phyloP scores from a whole-genome alignment of 1,284 basidiomycete species.

The Irpex sp. region DNA sequence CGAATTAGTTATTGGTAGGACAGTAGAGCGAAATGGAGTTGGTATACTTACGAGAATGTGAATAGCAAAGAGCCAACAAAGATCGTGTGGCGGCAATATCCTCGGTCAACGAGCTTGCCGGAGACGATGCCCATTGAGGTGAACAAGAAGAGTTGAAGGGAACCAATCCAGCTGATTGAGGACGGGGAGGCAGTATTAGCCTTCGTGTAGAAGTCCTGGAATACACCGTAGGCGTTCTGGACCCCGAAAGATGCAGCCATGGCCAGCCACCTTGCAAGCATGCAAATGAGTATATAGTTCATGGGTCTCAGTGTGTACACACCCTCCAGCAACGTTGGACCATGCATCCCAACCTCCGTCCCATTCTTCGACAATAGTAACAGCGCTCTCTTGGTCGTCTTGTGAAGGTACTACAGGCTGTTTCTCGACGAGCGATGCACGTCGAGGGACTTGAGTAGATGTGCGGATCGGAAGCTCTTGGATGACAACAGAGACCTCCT shows the following conservation, averaged over 20 bases:
- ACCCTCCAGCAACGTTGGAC: background rate
- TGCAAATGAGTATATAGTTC: background rate
- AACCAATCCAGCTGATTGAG: constrained; percentile 26
- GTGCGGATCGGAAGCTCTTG: background rate
- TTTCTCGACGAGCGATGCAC: background rate
- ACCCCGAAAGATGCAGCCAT: constrained; percentile 1
- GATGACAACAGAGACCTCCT: background rate
- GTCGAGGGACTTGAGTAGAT: background rate
- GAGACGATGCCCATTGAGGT: constrained; percentile 16
- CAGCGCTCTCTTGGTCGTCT: background rate
- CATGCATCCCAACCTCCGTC: constrained; percentile 1
- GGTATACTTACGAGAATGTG: constrained; percentile 17
- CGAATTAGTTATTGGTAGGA: background rate
- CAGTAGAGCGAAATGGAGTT: background rate
- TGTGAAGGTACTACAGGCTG: background rate
- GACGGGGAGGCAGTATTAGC: constrained; percentile 18
- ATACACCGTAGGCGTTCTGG: constrained; percentile 17
- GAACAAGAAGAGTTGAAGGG: constrained; percentile 21
- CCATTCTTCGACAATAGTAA: background rate
- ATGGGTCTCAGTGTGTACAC: background rate
- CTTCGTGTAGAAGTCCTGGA: constrained; percentile 21
- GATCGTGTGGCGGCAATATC: constrained; percentile 16
- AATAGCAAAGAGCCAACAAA: constrained; percentile 18
- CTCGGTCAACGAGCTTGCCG: constrained; percentile 22
- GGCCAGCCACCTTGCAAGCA: background rate